These are phyloP conservation scores for Geranium rotundifolium DNA, from an alignment of 345 rosid genomes.

Conservation along the genomic window DNA sequence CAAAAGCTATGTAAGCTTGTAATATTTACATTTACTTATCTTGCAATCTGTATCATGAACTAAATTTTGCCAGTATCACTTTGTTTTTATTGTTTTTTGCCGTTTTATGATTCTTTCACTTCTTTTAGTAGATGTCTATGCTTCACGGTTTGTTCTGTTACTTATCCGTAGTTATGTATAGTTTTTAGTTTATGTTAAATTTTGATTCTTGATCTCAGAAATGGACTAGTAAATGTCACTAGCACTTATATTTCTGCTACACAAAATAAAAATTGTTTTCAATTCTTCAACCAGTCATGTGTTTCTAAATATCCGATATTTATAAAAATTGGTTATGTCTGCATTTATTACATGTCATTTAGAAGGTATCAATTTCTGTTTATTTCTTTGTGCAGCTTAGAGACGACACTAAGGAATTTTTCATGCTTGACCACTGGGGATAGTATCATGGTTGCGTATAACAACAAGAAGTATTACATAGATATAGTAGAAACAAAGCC, in stretches of 20 bases:
- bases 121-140: too few relatives aligned
- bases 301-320: not conserved
- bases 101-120: too few relatives aligned
- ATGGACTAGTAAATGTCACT: too few relatives aligned
- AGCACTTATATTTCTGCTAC: not conserved
- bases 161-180: too few relatives aligned
- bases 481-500: conserved; percentile 93
- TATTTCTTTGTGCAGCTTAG: conserved; percentile 52
- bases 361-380: not conserved
- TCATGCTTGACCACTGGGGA: conserved; percentile 96
- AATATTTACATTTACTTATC: not conserved
- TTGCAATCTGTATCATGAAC: not conserved
- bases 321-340: not conserved
- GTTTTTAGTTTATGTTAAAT: too few relatives aligned
- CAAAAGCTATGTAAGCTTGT: conserved; percentile 72
- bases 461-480: conserved; percentile 92
- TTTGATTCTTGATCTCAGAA: not conserved
- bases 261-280: too few relatives aligned
- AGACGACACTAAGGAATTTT: conserved; percentile 89
- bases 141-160: too few relatives aligned
- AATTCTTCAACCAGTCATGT: not conserved
- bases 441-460: conserved; percentile 97
- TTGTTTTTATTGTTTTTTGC: too few relatives aligned
- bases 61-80: too few relatives aligned
- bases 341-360: not conserved